Conservation (phyloP, 148 eudicot species). For the Spergularia marina region DNA sequence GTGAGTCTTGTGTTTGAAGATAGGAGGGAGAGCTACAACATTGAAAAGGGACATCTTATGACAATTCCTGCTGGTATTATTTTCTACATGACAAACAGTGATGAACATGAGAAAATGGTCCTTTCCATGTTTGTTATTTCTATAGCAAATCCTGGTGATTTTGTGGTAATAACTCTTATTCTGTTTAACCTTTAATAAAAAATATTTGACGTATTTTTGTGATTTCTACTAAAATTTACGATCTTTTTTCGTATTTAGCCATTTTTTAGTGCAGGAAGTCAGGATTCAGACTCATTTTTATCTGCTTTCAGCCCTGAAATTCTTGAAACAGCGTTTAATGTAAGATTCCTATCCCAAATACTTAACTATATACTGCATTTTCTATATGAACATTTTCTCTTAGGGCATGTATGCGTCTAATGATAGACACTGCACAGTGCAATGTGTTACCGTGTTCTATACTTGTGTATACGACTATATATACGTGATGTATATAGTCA, state of each 20-base stretch:
- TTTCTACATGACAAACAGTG: slow-evolving; percentile 51
- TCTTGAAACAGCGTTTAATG: slow-evolving; percentile 72
- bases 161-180: slow-evolving; percentile 33
- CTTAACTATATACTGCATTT: too few relatives aligned
- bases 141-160: slow-evolving; percentile 50
- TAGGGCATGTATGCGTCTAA: too few relatives aligned
- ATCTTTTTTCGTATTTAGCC: slow-evolving; percentile 27
- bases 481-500: too few relatives aligned
- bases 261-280: slow-evolving; percentile 62
- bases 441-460: too few relatives aligned
- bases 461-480: too few relatives aligned
- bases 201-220: too few relatives aligned
- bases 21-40: slow-evolving; percentile 57
- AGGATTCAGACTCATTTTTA: slow-evolving; percentile 56
- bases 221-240: too few relatives aligned
- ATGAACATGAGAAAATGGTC: slow-evolving; percentile 46
- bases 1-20: slow-evolving; percentile 45
- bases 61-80: slow-evolving; percentile 60
- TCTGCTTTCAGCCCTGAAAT: slow-evolving; percentile 59
- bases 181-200: too few relatives aligned
- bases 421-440: too few relatives aligned
- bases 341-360: slow-evolving; percentile 17
- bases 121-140: slow-evolving; percentile 55
- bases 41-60: slow-evolving; percentile 62
- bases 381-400: too few relatives aligned